A percentile compares a stretch with the other conserved stretches of the same genome.
These are phyloP conservation scores for Fusarium mangiferae DNA, from an alignment of 2,329 filamentous ascomycete genomes.

Conservation along the genomic window DNA sequence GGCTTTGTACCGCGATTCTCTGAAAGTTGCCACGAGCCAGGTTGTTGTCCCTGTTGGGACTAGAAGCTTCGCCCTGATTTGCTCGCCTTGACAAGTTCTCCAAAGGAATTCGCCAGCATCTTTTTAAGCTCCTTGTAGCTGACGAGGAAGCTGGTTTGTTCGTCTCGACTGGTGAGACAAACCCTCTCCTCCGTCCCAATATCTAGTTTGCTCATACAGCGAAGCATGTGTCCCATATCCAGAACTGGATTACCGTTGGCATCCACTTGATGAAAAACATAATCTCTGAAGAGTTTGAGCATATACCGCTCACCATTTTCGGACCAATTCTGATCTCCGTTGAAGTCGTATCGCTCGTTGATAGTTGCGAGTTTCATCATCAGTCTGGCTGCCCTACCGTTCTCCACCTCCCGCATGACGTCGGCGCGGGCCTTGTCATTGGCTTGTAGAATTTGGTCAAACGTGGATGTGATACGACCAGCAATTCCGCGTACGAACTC, in stretches of 20 bases:
- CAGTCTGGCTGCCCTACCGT: conserved; percentile 83
- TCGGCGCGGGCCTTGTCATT: conserved; percentile 79
- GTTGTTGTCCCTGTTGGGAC: conserved; percentile 13
- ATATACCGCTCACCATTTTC: conserved; percentile 93
- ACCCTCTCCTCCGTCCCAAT: conserved; percentile 89
- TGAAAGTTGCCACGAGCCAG: neutral
- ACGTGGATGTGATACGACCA: conserved; percentile 76
- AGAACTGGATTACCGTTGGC: conserved; percentile 83
- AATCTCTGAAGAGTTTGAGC: conserved; percentile 94
- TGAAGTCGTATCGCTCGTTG: conserved; percentile 89
- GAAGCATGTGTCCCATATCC: conserved; percentile 87
- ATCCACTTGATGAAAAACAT: conserved; percentile 96
- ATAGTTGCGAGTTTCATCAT: conserved; percentile 85
- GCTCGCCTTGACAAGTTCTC: conserved; percentile 64
- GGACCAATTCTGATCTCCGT: conserved; percentile 82
- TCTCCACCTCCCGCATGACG: conserved; percentile 85
- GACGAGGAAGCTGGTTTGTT: conserved; percentile 88
- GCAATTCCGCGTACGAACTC: conserved; percentile 83
- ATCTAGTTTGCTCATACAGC: conserved; percentile 91
- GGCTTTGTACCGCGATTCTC: neutral
- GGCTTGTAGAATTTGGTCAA: conserved; percentile 82
- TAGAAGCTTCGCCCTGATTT: conserved; percentile 53
- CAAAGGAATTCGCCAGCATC: conserved; percentile 67
- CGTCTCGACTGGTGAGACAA: conserved; percentile 86
- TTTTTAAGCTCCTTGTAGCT: conserved; percentile 89